A percentile compares a stretch with the other conserved stretches of the same genome.
Conservation (phyloP, 352 stramenopile species). For the Sclerospora graminicola region DNA sequence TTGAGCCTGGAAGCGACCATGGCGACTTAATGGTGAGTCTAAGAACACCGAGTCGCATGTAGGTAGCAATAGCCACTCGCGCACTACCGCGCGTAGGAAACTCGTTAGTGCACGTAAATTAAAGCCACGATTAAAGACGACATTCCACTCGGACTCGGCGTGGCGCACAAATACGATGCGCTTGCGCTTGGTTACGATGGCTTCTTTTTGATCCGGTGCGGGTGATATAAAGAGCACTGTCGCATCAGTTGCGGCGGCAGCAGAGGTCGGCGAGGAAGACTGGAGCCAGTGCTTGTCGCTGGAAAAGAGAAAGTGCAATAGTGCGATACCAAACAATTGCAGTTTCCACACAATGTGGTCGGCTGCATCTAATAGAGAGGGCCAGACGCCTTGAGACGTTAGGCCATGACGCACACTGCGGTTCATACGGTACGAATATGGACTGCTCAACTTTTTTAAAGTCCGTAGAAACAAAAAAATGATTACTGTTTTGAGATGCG, state of each 20-base stretch:
- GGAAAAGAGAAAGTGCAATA: slow-evolving; percentile 67
- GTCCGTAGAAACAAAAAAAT: too few species aligned
- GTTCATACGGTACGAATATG: slow-evolving; percentile 13
- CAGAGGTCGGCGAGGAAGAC: neutral
- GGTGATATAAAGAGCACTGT: neutral
- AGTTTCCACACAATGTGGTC: slow-evolving; percentile 52
- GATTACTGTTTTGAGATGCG: too few species aligned
- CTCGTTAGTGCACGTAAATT: slow-evolving; percentile 29
- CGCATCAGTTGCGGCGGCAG: neutral
- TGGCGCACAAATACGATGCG: slow-evolving; percentile 81
- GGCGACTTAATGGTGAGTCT: slow-evolving; percentile 69
- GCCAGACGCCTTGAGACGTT: slow-evolving; percentile 10
- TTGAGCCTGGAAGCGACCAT: slow-evolving; percentile 46
- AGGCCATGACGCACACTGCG: slow-evolving; percentile 8
- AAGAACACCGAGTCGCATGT: slow-evolving; percentile 73
- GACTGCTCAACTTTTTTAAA: too few species aligned
- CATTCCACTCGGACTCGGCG: slow-evolving; percentile 83
- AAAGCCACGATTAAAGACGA: slow-evolving; percentile 77
- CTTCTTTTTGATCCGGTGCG: neutral
- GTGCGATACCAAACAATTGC: slow-evolving; percentile 44
- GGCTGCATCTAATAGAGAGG: slow-evolving; percentile 22
- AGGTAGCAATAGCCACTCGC: slow-evolving; percentile 59
- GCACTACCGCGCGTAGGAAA: slow-evolving; percentile 41
- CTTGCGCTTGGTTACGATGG: slow-evolving; percentile 25
- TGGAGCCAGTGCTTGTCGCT: slow-evolving; percentile 46